Percentiles rank a stretch among this genome's conserved stretches.
These are phyloP conservation scores for Porcisia deanei DNA, from an alignment of 208 protist genomes.

Conservation along the genomic window DNA sequence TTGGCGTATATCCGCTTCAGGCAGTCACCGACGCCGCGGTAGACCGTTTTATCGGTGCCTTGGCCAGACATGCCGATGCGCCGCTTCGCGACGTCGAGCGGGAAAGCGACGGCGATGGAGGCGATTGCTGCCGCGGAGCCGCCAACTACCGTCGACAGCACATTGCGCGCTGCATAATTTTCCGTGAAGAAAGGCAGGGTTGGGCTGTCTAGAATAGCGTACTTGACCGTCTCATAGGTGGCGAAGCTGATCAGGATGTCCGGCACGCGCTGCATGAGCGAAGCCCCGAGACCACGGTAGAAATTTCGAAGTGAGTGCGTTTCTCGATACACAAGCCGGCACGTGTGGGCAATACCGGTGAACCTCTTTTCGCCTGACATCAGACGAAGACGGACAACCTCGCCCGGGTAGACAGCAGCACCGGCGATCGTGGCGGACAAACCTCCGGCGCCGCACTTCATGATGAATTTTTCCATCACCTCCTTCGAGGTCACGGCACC, in stretches of 20 bases:
- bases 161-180: conserved; percentile 38
- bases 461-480: conserved; percentile 68
- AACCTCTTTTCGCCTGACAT: conserved; percentile 84
- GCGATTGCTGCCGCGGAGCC: conserved; percentile 67
- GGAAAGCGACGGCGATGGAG: conserved; percentile 75
- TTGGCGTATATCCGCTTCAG: conserved; percentile 57
- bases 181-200: conserved; percentile 49
- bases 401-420: conserved; percentile 80
- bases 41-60: conserved; percentile 59
- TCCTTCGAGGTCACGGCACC: not conserved
- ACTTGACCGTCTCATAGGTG: conserved; percentile 90
- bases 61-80: conserved; percentile 87
- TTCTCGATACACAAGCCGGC: conserved; percentile 64
- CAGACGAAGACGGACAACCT: conserved; percentile 88
- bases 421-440: conserved; percentile 81
- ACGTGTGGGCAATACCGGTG: conserved; percentile 61
- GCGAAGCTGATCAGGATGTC: conserved; percentile 89
- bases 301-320: conserved; percentile 83
- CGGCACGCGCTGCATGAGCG: conserved; percentile 84
- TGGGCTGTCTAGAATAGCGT: conserved; percentile 57
- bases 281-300: conserved; percentile 84
- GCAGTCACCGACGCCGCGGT: conserved; percentile 73
- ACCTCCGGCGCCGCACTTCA: conserved; percentile 88
- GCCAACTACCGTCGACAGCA: conserved; percentile 68
- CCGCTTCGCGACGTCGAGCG: conserved; percentile 88